Evolutionary conservation across 106 monocot species (phyloP).

Genomic region (Chionographis japonica): DNA sequence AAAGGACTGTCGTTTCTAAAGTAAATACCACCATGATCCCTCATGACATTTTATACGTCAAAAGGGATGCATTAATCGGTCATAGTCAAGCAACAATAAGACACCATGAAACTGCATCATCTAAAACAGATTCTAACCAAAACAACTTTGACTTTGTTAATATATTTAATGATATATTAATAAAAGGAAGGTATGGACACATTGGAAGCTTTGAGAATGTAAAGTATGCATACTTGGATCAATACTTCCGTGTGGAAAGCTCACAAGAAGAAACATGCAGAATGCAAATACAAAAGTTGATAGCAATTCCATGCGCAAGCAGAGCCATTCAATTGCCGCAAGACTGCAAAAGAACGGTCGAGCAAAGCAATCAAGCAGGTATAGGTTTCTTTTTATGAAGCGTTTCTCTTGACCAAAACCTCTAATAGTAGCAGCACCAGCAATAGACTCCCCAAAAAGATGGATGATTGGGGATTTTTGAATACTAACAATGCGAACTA

Average conservation of each 20-base stretch:
- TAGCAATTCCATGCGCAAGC: conserved; percentile 94
- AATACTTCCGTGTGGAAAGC: conserved; percentile 90
- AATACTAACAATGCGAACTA: conserved; percentile 88
- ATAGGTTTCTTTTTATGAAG: conserved; percentile 91
- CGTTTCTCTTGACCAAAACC: conserved; percentile 97
- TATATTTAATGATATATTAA: too few species aligned
- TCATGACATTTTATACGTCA: too few species aligned
- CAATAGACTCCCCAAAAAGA: conserved; percentile 95
- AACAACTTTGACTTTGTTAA: background rate
- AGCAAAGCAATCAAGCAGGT: conserved; percentile 92
- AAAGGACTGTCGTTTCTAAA: too few species aligned
- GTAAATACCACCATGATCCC: too few species aligned
- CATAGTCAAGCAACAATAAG: too few species aligned
- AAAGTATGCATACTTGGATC: conserved; percentile 81
- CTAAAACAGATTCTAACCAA: background rate
- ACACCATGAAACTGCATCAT: conserved; percentile 1
- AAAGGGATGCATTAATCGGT: too few species aligned
- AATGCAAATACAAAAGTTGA: conserved; percentile 96
- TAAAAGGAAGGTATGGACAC: background rate
- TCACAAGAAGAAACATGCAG: conserved; percentile 93
- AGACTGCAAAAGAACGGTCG: conserved; percentile 87
- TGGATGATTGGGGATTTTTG: conserved; percentile 94
- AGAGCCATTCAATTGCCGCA: conserved; percentile 98
- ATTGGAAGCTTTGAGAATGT: background rate
- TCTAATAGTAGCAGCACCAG: conserved; percentile 95